phyloP scores from a whole-genome alignment of 2,329 filamentous ascomycete genomes.

The Diaporthe amygdali region DNA sequence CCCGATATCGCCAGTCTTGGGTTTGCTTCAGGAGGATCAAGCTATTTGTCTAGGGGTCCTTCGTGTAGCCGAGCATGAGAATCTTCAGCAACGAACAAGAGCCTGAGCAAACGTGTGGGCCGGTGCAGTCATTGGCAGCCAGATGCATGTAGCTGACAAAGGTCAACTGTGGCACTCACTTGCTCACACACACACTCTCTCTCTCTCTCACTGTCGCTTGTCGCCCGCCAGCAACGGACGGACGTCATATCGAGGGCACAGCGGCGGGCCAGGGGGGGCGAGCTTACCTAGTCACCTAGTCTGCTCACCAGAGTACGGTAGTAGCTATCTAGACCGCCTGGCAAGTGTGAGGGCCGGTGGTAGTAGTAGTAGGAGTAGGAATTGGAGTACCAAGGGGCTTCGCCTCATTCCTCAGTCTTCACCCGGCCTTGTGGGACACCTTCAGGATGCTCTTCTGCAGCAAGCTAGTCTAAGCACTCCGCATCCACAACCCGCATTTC shows the following conservation, averaged over 20 bases:
- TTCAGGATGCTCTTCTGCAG: constrained; percentile 3
- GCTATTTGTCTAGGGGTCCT: not conserved
- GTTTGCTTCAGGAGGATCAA: not conserved
- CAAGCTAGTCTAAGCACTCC: constrained; percentile 19
- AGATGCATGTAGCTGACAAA: constrained; percentile 7
- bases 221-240: not conserved
- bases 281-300: not conserved
- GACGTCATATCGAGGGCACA: constrained; percentile 23
- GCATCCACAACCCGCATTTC: constrained; percentile 15
- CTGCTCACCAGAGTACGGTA: too few relatives aligned
- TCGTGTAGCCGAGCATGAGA: not conserved
- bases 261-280: not conserved
- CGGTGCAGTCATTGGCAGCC: not conserved
- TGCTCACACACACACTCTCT: not conserved
- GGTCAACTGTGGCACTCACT: too few relatives aligned
- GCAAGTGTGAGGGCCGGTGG: not conserved
- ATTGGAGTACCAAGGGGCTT: too few relatives aligned
- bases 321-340: not conserved
- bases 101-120: not conserved
- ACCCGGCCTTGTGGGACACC: constrained; percentile 5
- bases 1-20: not conserved
- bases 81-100: not conserved
- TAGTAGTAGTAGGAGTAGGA: too few relatives aligned
- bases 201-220: not conserved
- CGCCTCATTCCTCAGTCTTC: not conserved